Evolutionary conservation across 2,329 filamentous ascomycete species (phyloP).

Genomic region (Cladophialophora bantiana): DNA sequence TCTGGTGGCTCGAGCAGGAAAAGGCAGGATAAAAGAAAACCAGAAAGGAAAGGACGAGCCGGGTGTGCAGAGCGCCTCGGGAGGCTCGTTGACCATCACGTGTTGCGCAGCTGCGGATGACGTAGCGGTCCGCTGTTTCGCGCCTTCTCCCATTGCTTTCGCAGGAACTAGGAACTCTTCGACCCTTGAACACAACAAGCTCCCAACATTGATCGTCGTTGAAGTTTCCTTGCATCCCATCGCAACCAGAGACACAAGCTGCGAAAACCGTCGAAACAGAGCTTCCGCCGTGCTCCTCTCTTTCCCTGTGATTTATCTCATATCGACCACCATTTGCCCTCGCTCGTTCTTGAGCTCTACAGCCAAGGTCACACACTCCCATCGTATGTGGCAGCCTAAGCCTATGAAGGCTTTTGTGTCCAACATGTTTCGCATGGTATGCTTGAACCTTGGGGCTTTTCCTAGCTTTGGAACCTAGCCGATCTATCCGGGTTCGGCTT

Average conservation of each 20-base stretch:
- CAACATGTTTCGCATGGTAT: conserved; percentile 37
- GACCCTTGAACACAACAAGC: neutral
- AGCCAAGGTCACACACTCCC: neutral
- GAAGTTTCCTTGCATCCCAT: neutral
- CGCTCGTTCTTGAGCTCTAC: neutral
- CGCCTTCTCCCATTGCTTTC: neutral
- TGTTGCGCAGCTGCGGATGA: neutral
- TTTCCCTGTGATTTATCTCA: neutral
- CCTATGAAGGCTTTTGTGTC: conserved; percentile 33
- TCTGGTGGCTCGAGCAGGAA: neutral
- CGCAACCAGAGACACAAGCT: neutral
- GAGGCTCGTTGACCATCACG: conserved; percentile 2
- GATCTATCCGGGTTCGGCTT: neutral
- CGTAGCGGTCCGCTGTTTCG: neutral
- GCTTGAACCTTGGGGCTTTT: neutral
- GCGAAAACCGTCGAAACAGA: neutral
- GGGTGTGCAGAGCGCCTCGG: neutral
- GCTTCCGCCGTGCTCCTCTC: neutral
- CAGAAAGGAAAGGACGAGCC: neutral
- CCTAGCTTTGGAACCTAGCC: neutral
- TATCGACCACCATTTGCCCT: neutral
- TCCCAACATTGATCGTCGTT: neutral
- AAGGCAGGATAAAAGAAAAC: neutral
- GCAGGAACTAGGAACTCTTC: neutral
- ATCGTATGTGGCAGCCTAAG: conserved; percentile 33